Evolutionary conservation across 208 protist species (phyloP), one percentile per base, ranked within the genome.

Genomic region (Trypanosoma mega): DNA sequence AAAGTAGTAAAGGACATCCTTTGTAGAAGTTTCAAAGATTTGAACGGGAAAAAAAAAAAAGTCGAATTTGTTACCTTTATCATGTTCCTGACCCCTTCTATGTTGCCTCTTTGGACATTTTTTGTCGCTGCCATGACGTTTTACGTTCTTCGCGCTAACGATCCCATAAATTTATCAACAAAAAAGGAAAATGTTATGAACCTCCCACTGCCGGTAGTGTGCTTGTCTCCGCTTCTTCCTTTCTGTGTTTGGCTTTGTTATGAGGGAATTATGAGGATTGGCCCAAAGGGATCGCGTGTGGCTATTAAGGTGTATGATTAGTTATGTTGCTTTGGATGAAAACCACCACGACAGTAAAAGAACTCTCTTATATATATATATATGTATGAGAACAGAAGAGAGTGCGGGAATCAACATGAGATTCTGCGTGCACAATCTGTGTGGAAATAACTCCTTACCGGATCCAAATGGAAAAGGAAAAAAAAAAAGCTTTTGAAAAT

Each of bases 81-180:
- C 20, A 93, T 89, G 82, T 85, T 93, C 57, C 78, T 93, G 62
- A 87, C 80, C n/a, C 80, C 75, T 49, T 55, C 46, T 21, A 67
- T 81, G n/a, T 55, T 75, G 9, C 78, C 78, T 21, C 45, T 93
- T 37, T 90, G 76, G 70, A 63, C 70, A 34, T 26, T 72, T 2
- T 29, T 82, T n/a, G 59, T 88, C n/a, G 78, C 77, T 21, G 14
- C 72, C 16, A 31, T 87, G 6, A 90, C 80, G n/a, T 90, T 79
- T 65, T 65, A 67, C 24, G 12, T 82, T 2, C 65, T 93, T 29
- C 72, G 76, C 31, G 56, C 72, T 59, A 71, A 76, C 52, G 86
- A 90, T 39, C 70, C 80, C 29, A 72, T 87, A 5, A 68, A 89
- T 48, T 49, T 93, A 20, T 68, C 55, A 60, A 24, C 69, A 52